phyloP scores from a whole-genome alignment of 805 yeast genomes.

The Candida yuanshanica region DNA sequence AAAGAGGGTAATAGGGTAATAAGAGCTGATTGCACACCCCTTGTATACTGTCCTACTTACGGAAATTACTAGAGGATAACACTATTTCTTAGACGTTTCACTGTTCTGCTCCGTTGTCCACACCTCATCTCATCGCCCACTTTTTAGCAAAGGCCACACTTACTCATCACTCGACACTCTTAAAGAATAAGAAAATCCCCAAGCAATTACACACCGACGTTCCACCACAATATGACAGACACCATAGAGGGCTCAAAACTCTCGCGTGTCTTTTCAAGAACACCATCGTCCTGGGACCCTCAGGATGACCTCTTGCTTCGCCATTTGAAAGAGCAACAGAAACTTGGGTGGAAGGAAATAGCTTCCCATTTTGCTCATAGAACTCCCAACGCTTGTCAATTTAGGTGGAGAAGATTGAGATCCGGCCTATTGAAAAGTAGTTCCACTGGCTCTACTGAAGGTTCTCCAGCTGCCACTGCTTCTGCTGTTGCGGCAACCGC shows the following conservation, averaged over 20 bases:
- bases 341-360: slow-evolving; percentile 87
- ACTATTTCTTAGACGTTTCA: too few species aligned
- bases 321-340: slow-evolving; percentile 74
- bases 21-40: too few species aligned
- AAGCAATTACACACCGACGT: neutral
- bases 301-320: slow-evolving; percentile 68
- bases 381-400: slow-evolving; percentile 87
- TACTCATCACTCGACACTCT: neutral
- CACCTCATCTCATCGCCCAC: slow-evolving; percentile 12
- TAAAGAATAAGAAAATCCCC: neutral
- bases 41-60: too few species aligned
- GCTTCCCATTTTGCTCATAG: slow-evolving; percentile 72
- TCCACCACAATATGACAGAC: slow-evolving; percentile 5
- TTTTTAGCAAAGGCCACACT: neutral
- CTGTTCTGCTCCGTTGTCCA: neutral
- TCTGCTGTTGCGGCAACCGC: neutral
- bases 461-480: slow-evolving; percentile 13
- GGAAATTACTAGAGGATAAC: too few species aligned
- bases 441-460: slow-evolving; percentile 11
- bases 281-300: slow-evolving; percentile 71
- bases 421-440: slow-evolving; percentile 34
- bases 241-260: slow-evolving; percentile 19
- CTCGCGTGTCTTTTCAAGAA: slow-evolving; percentile 23
- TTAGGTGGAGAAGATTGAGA: slow-evolving; percentile 75
- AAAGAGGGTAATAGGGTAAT: too few species aligned